These are phyloP conservation scores for Triticum turgidum DNA, from an alignment of 176 grass and related monocot genomes.

Conservation along the genomic window DNA sequence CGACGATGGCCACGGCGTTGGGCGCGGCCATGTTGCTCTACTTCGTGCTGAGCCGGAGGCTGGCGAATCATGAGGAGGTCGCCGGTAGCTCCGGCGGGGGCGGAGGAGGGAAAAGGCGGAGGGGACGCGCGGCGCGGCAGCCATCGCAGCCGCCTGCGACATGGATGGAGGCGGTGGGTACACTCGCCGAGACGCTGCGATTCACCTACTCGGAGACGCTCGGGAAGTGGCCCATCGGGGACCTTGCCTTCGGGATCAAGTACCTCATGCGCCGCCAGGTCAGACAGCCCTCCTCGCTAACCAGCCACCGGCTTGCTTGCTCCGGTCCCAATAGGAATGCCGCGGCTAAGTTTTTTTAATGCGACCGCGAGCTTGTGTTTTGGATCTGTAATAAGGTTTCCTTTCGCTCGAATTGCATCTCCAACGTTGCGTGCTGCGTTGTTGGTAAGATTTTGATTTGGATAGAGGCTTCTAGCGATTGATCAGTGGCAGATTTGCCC, in stretches of 20 bases:
- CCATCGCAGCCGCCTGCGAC: conserved; percentile 80
- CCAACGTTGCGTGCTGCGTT: neutral
- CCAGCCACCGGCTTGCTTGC: neutral
- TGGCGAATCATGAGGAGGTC: conserved; percentile 44
- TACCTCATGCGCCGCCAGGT: conserved; percentile 97
- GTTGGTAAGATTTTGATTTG: neutral
- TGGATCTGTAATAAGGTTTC: conserved; percentile 36
- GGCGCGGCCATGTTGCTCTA: conserved; percentile 85
- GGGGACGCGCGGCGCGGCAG: conserved; percentile 50
- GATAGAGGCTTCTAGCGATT: neutral
- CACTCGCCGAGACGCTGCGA: conserved; percentile 84
- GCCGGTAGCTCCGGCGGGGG: conserved; percentile 24
- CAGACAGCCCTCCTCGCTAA: neutral
- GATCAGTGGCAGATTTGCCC: neutral
- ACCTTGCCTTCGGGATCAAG: conserved; percentile 96
- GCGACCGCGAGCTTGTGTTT: neutral
- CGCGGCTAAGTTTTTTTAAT: conserved; percentile 8
- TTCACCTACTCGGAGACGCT: conserved; percentile 96
- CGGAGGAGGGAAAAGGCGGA: conserved; percentile 36
- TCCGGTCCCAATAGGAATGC: conserved; percentile 28
- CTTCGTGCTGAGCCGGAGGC: conserved; percentile 66
- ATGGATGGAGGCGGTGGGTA: conserved; percentile 89
- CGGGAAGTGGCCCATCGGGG: conserved; percentile 96
- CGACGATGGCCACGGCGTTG: conserved; percentile 88
- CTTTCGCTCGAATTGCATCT: neutral